Conservation (phyloP, 352 stramenopile genomes). For the Thraustochytrium sp. region DNA sequence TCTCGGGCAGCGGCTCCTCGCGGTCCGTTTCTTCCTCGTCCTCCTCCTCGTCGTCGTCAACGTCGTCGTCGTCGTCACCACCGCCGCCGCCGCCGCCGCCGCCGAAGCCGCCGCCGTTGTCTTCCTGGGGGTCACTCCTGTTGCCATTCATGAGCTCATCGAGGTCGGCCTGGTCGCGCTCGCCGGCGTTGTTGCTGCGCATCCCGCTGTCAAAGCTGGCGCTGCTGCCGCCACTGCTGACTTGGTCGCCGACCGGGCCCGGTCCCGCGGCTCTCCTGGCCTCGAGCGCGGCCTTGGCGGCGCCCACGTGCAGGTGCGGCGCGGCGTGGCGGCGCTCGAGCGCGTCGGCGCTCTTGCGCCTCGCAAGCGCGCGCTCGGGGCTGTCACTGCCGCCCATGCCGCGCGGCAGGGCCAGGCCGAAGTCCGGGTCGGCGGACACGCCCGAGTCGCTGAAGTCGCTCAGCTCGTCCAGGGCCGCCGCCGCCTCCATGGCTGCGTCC, state of each 20-base stretch:
- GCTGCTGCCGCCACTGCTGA: too few relatives aligned
- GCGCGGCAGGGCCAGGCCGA: neutral
- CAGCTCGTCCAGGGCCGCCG: neutral
- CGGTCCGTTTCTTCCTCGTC: neutral
- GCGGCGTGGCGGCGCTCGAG: too few relatives aligned
- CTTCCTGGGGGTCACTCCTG: neutral
- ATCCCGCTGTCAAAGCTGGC: too few relatives aligned
- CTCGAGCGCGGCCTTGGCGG: too few relatives aligned
- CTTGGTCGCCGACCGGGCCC: too few relatives aligned
- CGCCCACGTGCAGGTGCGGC: too few relatives aligned
- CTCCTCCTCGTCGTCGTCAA: neutral
- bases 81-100: neutral
- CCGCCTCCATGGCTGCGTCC: neutral
- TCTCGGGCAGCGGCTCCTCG: neutral
- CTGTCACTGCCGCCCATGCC: neutral
- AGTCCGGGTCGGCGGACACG: neutral
- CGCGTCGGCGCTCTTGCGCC: too few relatives aligned
- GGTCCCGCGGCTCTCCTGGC: too few relatives aligned
- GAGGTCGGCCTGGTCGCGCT: neutral
- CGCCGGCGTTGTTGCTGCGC: neutral
- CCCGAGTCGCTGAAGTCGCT: constrained; percentile 15
- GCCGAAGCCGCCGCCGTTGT: neutral
- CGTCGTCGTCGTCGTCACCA: neutral
- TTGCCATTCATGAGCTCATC: neutral
- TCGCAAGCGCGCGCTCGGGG: neutral